Conservation (phyloP, 805 yeast species). For the Saccharomycopsis fodiens region DNA sequence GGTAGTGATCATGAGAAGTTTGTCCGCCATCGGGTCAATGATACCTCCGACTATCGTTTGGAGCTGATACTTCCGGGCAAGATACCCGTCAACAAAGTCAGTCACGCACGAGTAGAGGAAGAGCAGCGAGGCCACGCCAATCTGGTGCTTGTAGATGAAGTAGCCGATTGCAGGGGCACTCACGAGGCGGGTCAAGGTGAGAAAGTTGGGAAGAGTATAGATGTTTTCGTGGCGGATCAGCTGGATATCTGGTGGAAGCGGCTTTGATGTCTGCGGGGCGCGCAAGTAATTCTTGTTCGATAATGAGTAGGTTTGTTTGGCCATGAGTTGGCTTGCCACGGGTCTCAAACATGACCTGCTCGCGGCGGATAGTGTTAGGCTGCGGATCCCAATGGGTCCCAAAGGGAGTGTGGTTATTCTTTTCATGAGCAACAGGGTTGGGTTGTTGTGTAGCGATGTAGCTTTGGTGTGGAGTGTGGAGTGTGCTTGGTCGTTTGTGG, state of each 20-base stretch:
- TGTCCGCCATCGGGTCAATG: constrained; percentile 94
- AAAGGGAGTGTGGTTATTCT: too few species aligned
- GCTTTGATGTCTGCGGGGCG: background rate
- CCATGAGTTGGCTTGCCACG: too few species aligned
- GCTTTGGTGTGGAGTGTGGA: too few species aligned
- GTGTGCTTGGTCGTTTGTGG: too few species aligned
- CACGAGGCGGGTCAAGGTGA: constrained; percentile 74
- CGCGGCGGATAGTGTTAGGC: too few species aligned
- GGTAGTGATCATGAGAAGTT: constrained; percentile 77
- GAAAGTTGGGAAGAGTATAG: constrained; percentile 78
- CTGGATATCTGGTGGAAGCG: background rate
- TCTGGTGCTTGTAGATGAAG: constrained; percentile 56
- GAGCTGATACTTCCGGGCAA: constrained; percentile 76
- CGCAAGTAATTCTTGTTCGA: too few species aligned
- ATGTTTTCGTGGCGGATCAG: constrained; percentile 41
- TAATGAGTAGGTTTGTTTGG: too few species aligned
- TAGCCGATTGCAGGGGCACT: constrained; percentile 84
- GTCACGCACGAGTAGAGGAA: constrained; percentile 85
- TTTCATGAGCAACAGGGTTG: too few species aligned
- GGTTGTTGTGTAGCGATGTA: too few species aligned
- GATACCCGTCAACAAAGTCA: constrained; percentile 84
- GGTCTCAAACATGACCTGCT: too few species aligned
- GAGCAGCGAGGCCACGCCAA: constrained; percentile 57
- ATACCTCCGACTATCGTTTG: constrained; percentile 82
- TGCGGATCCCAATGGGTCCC: too few species aligned